These are phyloP conservation scores for Phytopythium cucurbitacearum DNA, from an alignment of 352 stramenopile genomes.

Conservation along the genomic window DNA sequence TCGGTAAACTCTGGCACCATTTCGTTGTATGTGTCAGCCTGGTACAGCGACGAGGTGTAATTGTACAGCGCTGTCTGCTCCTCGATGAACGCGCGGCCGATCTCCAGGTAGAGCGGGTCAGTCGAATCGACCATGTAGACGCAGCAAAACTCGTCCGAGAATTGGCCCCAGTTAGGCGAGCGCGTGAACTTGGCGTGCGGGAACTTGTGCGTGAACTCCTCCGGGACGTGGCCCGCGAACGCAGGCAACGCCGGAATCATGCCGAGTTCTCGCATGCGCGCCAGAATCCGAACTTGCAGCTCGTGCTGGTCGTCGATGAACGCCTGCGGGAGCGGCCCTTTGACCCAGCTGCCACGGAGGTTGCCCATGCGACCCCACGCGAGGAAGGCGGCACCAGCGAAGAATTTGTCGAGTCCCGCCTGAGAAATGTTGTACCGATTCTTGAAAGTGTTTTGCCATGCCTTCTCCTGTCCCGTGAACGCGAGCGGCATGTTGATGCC, in stretches of 20 bases:
- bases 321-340: conserved; percentile 72
- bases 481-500: conserved; percentile 90
- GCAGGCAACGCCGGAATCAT: conserved; percentile 89
- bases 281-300: conserved; percentile 81
- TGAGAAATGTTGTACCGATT: conserved; percentile 76
- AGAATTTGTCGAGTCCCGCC: conserved; percentile 83
- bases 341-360: conserved; percentile 80
- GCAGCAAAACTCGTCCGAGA: conserved; percentile 78
- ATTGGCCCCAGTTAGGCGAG: conserved; percentile 76
- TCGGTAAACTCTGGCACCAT: conserved; percentile 74
- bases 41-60: conserved; percentile 59
- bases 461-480: conserved; percentile 88
- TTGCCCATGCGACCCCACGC: conserved; percentile 90
- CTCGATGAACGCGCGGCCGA: conserved; percentile 76
- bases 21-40: conserved; percentile 83
- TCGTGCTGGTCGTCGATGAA: conserved; percentile 83
- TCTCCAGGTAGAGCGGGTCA: conserved; percentile 79
- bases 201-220: conserved; percentile 72
- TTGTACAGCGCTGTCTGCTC: conserved; percentile 57
- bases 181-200: conserved; percentile 74
- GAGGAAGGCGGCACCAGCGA: conserved; percentile 84
- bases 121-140: conserved; percentile 80
- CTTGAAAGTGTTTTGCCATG: conserved; percentile 84
- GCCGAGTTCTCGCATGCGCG: conserved; percentile 78
- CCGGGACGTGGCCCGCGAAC: conserved; percentile 86